Evolutionary conservation across 352 stramenopile genomes (phyloP).

Genomic region (Phytopythium chamaehyphon): DNA sequence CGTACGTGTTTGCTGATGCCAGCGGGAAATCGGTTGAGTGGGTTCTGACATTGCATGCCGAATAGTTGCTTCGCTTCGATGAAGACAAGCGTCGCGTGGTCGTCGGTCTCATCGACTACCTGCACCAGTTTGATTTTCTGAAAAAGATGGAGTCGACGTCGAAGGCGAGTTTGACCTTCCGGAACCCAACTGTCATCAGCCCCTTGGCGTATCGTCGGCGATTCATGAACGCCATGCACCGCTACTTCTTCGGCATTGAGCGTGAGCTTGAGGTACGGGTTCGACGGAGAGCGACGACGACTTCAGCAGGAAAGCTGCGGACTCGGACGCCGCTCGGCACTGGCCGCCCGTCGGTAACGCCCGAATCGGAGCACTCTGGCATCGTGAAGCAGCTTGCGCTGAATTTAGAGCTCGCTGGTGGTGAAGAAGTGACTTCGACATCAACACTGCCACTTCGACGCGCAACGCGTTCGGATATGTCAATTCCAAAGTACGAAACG

Average conservation of each 20-base stretch:
- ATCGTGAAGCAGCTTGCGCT: constrained; percentile 6
- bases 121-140: constrained; percentile 87
- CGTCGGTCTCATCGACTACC: constrained; percentile 80
- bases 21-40: not conserved
- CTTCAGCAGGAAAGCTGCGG: constrained; percentile 12
- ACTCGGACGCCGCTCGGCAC: not conserved
- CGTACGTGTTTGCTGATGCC: constrained; percentile 29
- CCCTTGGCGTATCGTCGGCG: constrained; percentile 72
- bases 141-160: constrained; percentile 90
- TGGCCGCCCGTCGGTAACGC: not conserved
- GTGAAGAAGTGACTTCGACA: not conserved
- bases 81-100: constrained; percentile 71
- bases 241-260: constrained; percentile 80
- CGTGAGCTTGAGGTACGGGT: constrained; percentile 69
- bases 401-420: constrained; percentile 4
- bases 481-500: constrained; percentile 23
- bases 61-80: constrained; percentile 74
- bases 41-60: not conserved
- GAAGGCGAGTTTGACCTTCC: constrained; percentile 80
- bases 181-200: constrained; percentile 81
- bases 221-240: constrained; percentile 81
- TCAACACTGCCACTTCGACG: constrained; percentile 9
- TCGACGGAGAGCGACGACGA: constrained; percentile 36
- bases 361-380: not conserved
- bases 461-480: constrained; percentile 16